Conservation (phyloP, 148 eudicot species). For the Hydrangea macrophylla region DNA sequence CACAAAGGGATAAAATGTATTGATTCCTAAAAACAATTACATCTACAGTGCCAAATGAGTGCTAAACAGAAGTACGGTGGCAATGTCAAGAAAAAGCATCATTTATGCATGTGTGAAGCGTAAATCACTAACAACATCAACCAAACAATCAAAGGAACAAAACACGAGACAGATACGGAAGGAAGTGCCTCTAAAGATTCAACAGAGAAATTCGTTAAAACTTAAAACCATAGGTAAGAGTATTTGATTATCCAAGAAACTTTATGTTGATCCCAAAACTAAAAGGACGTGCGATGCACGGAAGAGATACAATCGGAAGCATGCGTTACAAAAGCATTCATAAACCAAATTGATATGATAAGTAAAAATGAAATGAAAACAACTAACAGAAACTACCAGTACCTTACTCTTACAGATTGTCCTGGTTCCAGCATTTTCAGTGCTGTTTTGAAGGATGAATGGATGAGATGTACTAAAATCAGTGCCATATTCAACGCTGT, state of each 20-base stretch:
- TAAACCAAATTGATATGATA: neutral
- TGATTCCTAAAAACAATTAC: no score
- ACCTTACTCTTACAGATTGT: slow-evolving; percentile 67
- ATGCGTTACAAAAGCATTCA: no score
- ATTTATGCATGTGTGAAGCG: no score
- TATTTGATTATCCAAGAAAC: no score
- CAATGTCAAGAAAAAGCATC: neutral
- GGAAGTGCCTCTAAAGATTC: neutral
- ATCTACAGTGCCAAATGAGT: neutral
- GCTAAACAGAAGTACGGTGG: neutral
- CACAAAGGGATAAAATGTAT: no score
- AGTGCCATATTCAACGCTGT: slow-evolving; percentile 33
- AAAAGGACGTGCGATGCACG: no score
- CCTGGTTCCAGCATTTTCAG: slow-evolving; percentile 41
- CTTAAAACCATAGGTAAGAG: neutral
- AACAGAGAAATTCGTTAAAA: neutral
- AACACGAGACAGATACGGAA: neutral
- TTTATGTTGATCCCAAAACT: neutral
- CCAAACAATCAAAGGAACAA: neutral
- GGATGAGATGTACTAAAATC: slow-evolving; percentile 35
- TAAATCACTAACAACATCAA: no score
- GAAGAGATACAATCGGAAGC: no score
- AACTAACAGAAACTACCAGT: slow-evolving; percentile 2
- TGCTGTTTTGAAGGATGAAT: slow-evolving; percentile 32
- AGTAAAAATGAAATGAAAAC: slow-evolving; percentile 5